Evolutionary conservation across 805 yeast genomes (phyloP), one percentile per base, ranked within the genome.

Genomic region (Candida arabinofermentans): DNA sequence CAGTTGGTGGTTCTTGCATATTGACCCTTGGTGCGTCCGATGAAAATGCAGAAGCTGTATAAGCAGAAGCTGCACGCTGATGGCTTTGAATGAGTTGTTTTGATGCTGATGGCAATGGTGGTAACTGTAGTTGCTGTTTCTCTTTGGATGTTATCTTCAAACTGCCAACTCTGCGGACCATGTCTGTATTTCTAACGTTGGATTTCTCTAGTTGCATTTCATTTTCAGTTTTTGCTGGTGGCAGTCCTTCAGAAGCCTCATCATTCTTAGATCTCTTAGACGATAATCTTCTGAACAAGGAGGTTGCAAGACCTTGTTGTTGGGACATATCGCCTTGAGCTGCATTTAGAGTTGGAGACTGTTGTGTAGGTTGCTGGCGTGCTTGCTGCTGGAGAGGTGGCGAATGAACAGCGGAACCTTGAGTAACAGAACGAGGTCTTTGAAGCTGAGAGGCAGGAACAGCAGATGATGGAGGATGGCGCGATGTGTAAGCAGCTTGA

Each of bases 91-190:
- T 46, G 30, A 53, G 60, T 36, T 51, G 61, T 38, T 49, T 53
- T 12, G 65, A 53, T 5, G 54, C 46, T 7, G 49, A 36, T 9
- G 64, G 61, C 32, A 57, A 42, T 12, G 66, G 62, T 10, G 65
- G 62, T 34, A 55, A 43, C n/a, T 51, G 57, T 26, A 52, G 27
- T 38, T 61, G 68, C 37, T 63, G 69, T 46, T 69, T 74, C 49
- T 77, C 83, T 52, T 71, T 75, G 12, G 78, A 72, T 1, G 83
- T 77, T n/a, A 77, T 72, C 54, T 74, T 77, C 74, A 77, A 69
- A 54, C 80, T 74, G 8, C 77, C 81, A 48, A 80, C 81, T 52
- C 83, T 73, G 53, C 81, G 80, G 36, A 77, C 74, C 34, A 58
- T 44, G 41, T 57, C 60, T 32, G 48, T 52, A 19, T 46, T 37